Conservation (phyloP, 106 monocot species). For the Platanthera guangdongensis region DNA sequence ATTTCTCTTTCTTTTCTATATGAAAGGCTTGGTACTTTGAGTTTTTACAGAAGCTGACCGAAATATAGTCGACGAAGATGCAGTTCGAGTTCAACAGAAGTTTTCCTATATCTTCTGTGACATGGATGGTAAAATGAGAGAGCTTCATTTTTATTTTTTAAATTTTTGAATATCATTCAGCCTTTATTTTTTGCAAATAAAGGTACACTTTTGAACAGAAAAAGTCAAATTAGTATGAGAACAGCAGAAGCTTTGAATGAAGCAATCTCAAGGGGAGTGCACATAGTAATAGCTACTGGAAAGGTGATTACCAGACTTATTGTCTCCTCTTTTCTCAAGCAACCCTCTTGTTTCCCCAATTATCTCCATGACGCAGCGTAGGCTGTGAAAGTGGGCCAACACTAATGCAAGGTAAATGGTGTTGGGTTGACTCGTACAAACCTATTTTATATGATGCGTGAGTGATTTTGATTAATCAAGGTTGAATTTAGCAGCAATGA, state of each 20-base stretch:
- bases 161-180: neutral
- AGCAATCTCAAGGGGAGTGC: conserved; percentile 77
- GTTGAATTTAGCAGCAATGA: too few relatives aligned
- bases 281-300: conserved; percentile 86
- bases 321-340: neutral
- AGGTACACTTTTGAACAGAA: conserved; percentile 96
- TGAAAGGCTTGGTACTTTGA: conserved; percentile 23
- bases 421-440: too few relatives aligned
- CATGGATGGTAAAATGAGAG: conserved; percentile 73
- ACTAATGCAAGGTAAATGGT: too few relatives aligned
- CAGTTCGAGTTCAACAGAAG: conserved; percentile 64
- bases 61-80: conserved; percentile 34
- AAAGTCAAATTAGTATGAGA: conserved; percentile 50
- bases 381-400: too few relatives aligned
- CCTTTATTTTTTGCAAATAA: conserved; percentile 12
- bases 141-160: neutral
- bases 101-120: conserved; percentile 88
- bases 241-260: conserved; percentile 80
- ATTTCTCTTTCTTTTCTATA: conserved; percentile 14
- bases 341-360: neutral
- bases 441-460: too few relatives aligned
- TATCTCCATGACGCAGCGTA: too few relatives aligned
- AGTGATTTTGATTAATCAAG: too few relatives aligned
- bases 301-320: conserved; percentile 43
- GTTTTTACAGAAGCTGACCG: conserved; percentile 44